Evolutionary conservation across 805 yeast species (phyloP).

Genomic region (Saccharomycopsis sp.): DNA sequence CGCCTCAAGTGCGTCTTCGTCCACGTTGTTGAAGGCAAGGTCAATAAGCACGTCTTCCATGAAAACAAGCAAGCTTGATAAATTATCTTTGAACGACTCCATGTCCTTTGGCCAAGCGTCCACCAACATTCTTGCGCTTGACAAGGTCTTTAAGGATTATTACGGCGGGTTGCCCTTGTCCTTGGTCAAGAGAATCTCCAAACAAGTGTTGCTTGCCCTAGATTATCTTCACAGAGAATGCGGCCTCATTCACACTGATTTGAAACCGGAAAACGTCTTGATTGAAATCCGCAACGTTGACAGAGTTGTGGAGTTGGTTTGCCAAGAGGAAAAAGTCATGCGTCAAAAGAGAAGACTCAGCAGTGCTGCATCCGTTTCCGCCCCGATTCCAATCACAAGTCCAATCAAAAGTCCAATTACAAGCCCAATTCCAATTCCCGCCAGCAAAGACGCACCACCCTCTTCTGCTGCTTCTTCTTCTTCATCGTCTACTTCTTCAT

Average conservation of each 20-base stretch:
- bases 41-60: background rate
- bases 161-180: conserved; percentile 73
- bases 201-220: conserved; percentile 63
- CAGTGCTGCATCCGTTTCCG: background rate
- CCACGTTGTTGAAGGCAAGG: background rate
- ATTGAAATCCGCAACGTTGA: conserved; percentile 82
- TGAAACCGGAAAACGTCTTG: conserved; percentile 67
- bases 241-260: conserved; percentile 67
- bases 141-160: conserved; percentile 28
- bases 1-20: conserved; percentile 2
- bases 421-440: too few species aligned
- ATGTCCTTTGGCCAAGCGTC: conserved; percentile 18
- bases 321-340: conserved; percentile 14
- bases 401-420: background rate
- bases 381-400: background rate
- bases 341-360: background rate
- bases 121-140: conserved; percentile 7
- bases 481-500: too few species aligned
- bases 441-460: conserved; percentile 1
- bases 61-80: too few species aligned
- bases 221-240: conserved; percentile 65
- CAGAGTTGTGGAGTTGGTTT: conserved; percentile 41
- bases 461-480: background rate
- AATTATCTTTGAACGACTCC: conserved; percentile 8
- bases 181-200: conserved; percentile 73